Evolutionary conservation across 2,329 filamentous ascomycete species (phyloP).

Genomic region (Exophiala bonariae): DNA sequence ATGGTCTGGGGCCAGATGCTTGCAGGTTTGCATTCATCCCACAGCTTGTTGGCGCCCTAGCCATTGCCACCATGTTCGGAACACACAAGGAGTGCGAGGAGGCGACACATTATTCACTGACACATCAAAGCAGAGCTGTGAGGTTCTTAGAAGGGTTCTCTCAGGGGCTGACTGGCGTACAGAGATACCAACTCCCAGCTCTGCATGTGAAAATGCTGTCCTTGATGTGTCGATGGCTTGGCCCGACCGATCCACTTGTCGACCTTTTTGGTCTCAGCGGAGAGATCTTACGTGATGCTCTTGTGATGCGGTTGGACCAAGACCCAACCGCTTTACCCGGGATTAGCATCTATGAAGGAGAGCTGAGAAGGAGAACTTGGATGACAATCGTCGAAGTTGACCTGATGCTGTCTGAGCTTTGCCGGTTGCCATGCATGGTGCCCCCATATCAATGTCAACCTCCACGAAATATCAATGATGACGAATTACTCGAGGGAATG

Average conservation of each 20-base stretch:
- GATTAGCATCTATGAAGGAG: conserved; percentile 26
- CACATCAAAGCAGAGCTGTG: conserved; percentile 13
- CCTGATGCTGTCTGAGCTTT: conserved; percentile 29
- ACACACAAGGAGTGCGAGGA: conserved; percentile 23
- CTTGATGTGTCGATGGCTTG: conserved; percentile 22
- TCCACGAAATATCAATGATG: conserved; percentile 26
- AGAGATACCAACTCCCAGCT: conserved; percentile 19
- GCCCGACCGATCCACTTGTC: conserved; percentile 10
- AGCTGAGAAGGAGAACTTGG: conserved; percentile 34
- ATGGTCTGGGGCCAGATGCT: conserved; percentile 10
- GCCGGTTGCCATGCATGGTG: conserved; percentile 26
- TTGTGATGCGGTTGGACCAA: conserved; percentile 23
- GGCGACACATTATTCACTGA: conserved; percentile 11
- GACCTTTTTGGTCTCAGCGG: conserved; percentile 24
- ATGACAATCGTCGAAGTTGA: conserved; percentile 32
- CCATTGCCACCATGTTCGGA: conserved; percentile 17
- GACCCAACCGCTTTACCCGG: conserved; percentile 13
- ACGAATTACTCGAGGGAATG: conserved; percentile 21
- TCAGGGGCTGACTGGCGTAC: conserved; percentile 2
- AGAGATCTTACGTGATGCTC: conserved; percentile 21
- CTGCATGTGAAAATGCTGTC: conserved; percentile 24
- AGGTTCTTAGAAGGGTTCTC: conserved; percentile 21
- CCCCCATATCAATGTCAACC: conserved; percentile 18
- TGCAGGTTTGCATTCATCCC: conserved; percentile 21
- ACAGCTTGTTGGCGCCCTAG: conserved; percentile 23